Evolutionary conservation across 2,329 filamentous ascomycete genomes (phyloP), one percentile per base, ranked within the genome.

Genomic region (Raffaelea albimanens): DNA sequence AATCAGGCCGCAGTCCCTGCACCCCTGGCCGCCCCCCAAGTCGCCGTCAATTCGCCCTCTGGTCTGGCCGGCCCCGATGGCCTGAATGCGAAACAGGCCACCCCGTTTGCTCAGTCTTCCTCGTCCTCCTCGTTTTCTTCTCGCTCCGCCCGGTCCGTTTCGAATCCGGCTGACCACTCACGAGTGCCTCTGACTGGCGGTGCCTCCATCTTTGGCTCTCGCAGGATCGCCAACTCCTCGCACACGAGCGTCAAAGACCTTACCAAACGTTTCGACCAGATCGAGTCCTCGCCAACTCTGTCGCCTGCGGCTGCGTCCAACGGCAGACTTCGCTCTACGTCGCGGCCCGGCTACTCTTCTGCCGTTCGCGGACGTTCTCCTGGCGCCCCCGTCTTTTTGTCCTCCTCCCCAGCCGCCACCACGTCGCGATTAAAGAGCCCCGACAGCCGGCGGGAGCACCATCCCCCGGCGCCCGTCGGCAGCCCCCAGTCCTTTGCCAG

Each of bases 211-310:
- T 14, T 57, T 58, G 45, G 58, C 60, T 41, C 56, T 63, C 56
- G 53, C 64, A 65, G 55, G 58, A 45, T 38, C 49, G 20, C 49
- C 49, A 10, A 46, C 11, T 55, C 59, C 40, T n/a, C 38, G 7
- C 75, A 83, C 55, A 72, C 80, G n/a, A 90, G 83, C 51, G 85
- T 93, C 56, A 87, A 83, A 65, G 86, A 93, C 59, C 71, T 93
- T 52, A 82, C 86, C 58, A 87, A 83, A 63, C 82, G 78, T 47
- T 93, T 91, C 66, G 85, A 91, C 63, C 79, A 82, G 59, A 80
- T 52, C 62, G 62, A 47, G 13, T 36, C 50, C 38, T 50, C 52
- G 18, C 18, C 48, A 18, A 41, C 50, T 5, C 18, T 23, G 10
- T 20, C 40, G 22, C 25, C 16, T 5, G 13, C 49, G 7, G 49